Percentiles rank a stretch among this genome's conserved stretches.
These are phyloP conservation scores for Amanita pallidorosea DNA, from an alignment of 768 basidiomycete genomes.

Conservation along the genomic window DNA sequence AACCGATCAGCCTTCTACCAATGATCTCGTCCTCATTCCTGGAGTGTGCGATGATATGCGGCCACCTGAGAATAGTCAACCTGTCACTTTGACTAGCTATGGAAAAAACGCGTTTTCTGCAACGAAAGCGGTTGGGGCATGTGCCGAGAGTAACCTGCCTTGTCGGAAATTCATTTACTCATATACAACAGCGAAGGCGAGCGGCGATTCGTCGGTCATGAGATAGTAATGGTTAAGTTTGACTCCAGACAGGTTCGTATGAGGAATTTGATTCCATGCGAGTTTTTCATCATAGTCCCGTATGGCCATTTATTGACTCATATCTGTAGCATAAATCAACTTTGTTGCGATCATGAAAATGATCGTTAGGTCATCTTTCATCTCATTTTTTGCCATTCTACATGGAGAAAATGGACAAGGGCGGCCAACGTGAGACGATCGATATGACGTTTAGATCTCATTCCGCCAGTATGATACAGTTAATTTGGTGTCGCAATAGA, in stretches of 20 bases:
- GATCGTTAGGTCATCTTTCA: background rate
- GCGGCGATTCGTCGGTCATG: slow-evolving; percentile 12
- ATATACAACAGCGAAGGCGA: slow-evolving; percentile 1
- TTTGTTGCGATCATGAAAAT: background rate
- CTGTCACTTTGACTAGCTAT: slow-evolving; percentile 19
- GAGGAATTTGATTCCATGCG: background rate
- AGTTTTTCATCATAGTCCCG: background rate
- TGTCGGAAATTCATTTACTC: background rate
- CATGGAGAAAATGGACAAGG: background rate
- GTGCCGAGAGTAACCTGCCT: background rate
- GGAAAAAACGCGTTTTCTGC: slow-evolving; percentile 6
- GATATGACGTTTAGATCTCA: background rate
- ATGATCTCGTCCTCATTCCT: slow-evolving; percentile 24
- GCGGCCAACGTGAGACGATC: background rate
- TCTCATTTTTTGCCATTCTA: background rate
- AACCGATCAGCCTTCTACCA: slow-evolving; percentile 20
- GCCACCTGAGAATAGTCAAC: slow-evolving; percentile 21
- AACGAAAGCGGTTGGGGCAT: too few relatives aligned
- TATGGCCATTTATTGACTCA: background rate
- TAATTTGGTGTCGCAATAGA: background rate
- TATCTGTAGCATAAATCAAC: background rate
- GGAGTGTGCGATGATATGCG: slow-evolving; percentile 22
- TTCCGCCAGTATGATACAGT: background rate
- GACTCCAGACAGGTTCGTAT: background rate
- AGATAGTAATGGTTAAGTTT: background rate